These are phyloP conservation scores for Penicillium palitans DNA, from an alignment of 2,329 filamentous ascomycete species.

Conservation along the genomic window DNA sequence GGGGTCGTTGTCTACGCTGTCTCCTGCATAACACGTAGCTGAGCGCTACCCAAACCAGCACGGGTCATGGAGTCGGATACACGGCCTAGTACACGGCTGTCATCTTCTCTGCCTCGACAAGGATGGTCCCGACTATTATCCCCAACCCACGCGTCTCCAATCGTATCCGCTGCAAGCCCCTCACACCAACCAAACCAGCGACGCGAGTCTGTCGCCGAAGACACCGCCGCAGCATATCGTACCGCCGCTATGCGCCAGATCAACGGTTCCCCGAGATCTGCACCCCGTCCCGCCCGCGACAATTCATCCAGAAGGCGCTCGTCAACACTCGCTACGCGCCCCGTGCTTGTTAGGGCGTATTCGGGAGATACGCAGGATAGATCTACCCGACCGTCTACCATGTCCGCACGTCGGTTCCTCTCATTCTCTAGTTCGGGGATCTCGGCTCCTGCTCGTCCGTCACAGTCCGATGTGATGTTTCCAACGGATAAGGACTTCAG, in stretches of 20 bases:
- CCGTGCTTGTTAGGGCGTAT: slow-evolving; percentile 47
- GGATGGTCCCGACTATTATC: slow-evolving; percentile 33
- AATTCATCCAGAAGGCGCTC: slow-evolving; percentile 26
- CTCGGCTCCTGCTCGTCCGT: slow-evolving; percentile 21
- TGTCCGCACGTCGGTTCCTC: slow-evolving; percentile 36
- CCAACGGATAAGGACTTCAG: slow-evolving; percentile 56
- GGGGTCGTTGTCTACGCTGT: slow-evolving; percentile 24
- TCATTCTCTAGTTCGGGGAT: slow-evolving; percentile 27
- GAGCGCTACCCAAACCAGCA: neutral
- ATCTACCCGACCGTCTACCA: slow-evolving; percentile 28
- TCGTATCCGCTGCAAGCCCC: slow-evolving; percentile 20
- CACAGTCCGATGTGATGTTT: slow-evolving; percentile 31
- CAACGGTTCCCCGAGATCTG: slow-evolving; percentile 29
- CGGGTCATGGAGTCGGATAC: slow-evolving; percentile 38
- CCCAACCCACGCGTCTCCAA: slow-evolving; percentile 27
- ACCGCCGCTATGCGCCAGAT: slow-evolving; percentile 37
- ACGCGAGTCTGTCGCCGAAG: slow-evolving; percentile 26
- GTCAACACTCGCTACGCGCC: slow-evolving; percentile 40
- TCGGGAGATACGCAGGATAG: slow-evolving; percentile 39
- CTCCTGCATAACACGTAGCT: slow-evolving; percentile 14
- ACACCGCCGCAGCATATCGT: slow-evolving; percentile 28
- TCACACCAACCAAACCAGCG: slow-evolving; percentile 27
- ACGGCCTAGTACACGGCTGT: slow-evolving; percentile 28
- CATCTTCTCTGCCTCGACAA: slow-evolving; percentile 32
- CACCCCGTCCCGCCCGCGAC: slow-evolving; percentile 28